Evolutionary conservation across 768 basidiomycete genomes (phyloP), one percentile per base, ranked within the genome.

Genomic region (Pseudohyphozyma bogoriensis): DNA sequence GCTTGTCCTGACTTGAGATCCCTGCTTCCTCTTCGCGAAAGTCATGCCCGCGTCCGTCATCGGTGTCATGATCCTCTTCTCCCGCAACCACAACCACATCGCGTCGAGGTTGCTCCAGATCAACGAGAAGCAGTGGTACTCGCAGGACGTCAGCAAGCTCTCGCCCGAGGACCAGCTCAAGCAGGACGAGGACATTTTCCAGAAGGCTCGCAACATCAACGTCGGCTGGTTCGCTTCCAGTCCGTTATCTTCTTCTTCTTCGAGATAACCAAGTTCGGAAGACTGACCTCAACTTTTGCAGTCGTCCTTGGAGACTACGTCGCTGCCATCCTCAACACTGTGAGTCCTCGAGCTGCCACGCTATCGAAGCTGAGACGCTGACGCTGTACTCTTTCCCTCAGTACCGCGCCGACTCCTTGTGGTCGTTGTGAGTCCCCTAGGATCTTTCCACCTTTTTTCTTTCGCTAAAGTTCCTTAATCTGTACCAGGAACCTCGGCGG

Each of bases 31-130:
- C 13, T 52, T 31, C 13, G 83, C n/a, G n/a, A n/a, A 42, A 50
- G 75, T 81, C 62, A 85, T 89, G 85, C 85, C 86, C 1, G 87
- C 87, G 29, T 76, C 85, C 3, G 78, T 77, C 20, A 79, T 82
- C 63, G 85, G 84, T 0, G 77, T 89, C 46, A 75, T 86, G 10
- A 78, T 89, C 50, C 73, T 89, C 18, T 75, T 89, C 52, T 80
- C 75, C 63, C 80, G 65, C 46, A 62, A 68, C 55, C 67, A 68
- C 62, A 56, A 89, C 85, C 87, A 78, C 68, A 79, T 86, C 51
- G 85, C 85, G 0, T 76, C 83, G 56, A 51, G 36, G 26, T 49
- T 68, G 16, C n/a, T 54, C 32, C 29, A 46, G 52, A 31, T 68
- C 72, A 86, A 89, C 69, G 86, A 89, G 72, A 69, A 72, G 22